Evolutionary conservation across 805 yeast genomes (phyloP).

Genomic region (Wickerhamiella domercqiae): DNA sequence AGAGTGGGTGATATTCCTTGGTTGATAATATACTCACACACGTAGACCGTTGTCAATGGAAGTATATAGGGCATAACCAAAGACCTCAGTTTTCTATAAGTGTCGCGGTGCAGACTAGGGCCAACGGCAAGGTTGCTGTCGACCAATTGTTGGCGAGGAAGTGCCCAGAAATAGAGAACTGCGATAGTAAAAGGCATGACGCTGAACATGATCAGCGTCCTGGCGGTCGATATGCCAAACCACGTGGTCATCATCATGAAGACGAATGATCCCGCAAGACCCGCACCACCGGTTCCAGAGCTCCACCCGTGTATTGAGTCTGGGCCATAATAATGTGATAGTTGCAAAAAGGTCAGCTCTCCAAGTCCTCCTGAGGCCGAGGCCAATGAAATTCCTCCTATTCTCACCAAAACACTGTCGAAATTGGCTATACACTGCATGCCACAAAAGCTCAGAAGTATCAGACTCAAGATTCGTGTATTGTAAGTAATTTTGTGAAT

Average conservation of each 20-base stretch:
- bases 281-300: constrained; percentile 94
- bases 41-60: constrained; percentile 70
- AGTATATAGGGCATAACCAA: constrained; percentile 43
- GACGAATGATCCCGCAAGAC: constrained; percentile 57
- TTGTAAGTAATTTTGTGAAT: constrained; percentile 49
- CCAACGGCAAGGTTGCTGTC: background rate
- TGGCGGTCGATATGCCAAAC: constrained; percentile 37
- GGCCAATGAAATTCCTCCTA: constrained; percentile 64
- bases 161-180: constrained; percentile 17
- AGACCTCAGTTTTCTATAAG: constrained; percentile 18
- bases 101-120: background rate
- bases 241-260: constrained; percentile 62
- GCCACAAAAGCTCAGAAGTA: constrained; percentile 48
- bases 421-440: constrained; percentile 52
- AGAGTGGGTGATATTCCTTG: constrained; percentile 87
- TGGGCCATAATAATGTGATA: constrained; percentile 60
- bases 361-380: constrained; percentile 81
- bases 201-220: constrained; percentile 44
- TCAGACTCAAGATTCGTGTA: constrained; percentile 38
- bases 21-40: constrained; percentile 76
- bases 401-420: constrained; percentile 25
- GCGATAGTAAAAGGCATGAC: constrained; percentile 23
- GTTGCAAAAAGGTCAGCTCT: constrained; percentile 71
- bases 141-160: constrained; percentile 18
- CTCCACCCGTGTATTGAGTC: constrained; percentile 73